Percentiles rank a stretch among this genome's conserved stretches.
Evolutionary conservation across 768 basidiomycete species (phyloP).

Genomic region (Pleurotus ostreatus): DNA sequence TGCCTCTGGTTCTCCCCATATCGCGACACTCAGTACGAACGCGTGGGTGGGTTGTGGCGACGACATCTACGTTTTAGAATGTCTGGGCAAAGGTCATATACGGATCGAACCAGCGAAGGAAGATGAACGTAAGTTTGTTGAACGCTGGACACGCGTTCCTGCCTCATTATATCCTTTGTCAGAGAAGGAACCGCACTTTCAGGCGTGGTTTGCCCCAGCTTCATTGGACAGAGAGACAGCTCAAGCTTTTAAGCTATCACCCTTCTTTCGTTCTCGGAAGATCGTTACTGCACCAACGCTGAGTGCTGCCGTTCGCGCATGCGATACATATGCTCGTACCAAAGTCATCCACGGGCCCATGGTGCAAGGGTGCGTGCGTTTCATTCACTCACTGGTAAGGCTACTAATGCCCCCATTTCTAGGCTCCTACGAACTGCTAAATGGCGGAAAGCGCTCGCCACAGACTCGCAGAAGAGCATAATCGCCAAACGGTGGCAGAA

Average conservation of each 20-base stretch:
- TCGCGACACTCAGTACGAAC: slow-evolving; percentile 48
- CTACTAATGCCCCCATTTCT: neutral
- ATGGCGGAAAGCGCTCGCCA: slow-evolving; percentile 64
- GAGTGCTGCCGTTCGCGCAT: slow-evolving; percentile 57
- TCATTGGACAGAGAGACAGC: slow-evolving; percentile 43
- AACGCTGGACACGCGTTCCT: neutral
- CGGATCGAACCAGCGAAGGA: slow-evolving; percentile 48
- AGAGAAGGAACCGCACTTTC: slow-evolving; percentile 33
- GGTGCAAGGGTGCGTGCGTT: slow-evolving; percentile 40
- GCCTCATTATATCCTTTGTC: neutral
- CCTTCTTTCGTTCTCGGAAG: slow-evolving; percentile 47
- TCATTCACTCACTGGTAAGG: neutral
- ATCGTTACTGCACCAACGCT: slow-evolving; percentile 55
- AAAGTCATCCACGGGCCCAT: slow-evolving; percentile 52
- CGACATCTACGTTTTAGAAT: slow-evolving; percentile 69
- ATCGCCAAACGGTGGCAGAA: slow-evolving; percentile 49
- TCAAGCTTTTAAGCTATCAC: slow-evolving; percentile 40
- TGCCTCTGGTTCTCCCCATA: slow-evolving; percentile 50
- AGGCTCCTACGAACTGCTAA: slow-evolving; percentile 61
- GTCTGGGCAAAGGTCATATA: slow-evolving; percentile 65
- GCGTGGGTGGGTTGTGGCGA: slow-evolving; percentile 83
- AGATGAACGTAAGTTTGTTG: slow-evolving; percentile 26
- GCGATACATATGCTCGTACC: slow-evolving; percentile 59
- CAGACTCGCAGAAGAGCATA: slow-evolving; percentile 54
- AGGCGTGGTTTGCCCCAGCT: slow-evolving; percentile 52